These are phyloP conservation scores for Hericium coralloides DNA, from an alignment of 768 basidiomycete genomes.

Conservation along the genomic window DNA sequence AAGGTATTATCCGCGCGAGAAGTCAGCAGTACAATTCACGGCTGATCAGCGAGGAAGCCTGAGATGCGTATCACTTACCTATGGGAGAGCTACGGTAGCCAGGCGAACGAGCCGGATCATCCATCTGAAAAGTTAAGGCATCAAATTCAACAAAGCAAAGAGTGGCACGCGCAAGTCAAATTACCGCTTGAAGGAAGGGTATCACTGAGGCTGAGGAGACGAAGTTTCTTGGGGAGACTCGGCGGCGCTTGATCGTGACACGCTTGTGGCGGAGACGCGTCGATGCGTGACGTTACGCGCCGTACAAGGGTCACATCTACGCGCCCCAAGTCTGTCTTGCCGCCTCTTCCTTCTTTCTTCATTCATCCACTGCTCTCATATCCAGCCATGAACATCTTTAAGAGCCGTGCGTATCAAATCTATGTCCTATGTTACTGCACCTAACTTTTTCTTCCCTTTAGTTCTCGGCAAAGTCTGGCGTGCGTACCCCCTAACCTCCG, in stretches of 20 bases:
- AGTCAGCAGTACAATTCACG: too few species aligned
- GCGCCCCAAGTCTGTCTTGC: slow-evolving; percentile 13
- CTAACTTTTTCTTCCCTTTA: slow-evolving; percentile 25
- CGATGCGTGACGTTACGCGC: slow-evolving; percentile 8
- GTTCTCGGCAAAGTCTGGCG: slow-evolving; percentile 94
- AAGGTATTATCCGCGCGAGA: too few species aligned
- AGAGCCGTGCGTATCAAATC: slow-evolving; percentile 41
- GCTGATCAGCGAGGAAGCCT: too few species aligned
- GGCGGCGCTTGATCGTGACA: slow-evolving; percentile 1
- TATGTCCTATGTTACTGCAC: background rate
- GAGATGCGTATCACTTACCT: too few species aligned
- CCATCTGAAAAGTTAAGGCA: too few species aligned
- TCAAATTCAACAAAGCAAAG: background rate
- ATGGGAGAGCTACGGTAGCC: too few species aligned
- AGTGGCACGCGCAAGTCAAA: background rate
- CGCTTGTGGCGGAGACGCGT: slow-evolving; percentile 1
- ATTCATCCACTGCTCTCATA: slow-evolving; percentile 12
- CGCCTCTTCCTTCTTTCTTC: slow-evolving; percentile 5
- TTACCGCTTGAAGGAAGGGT: background rate
- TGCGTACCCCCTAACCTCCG: slow-evolving; percentile 33
- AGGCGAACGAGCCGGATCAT: too few species aligned
- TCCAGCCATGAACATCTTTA: slow-evolving; percentile 75
- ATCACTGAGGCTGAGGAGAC: background rate
- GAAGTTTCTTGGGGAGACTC: too few species aligned
- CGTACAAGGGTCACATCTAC: slow-evolving; percentile 7